A percentile compares a stretch with the other conserved stretches of the same genome.
These are phyloP conservation scores for Pholiota molesta DNA, from an alignment of 768 basidiomycete genomes.

Conservation along the genomic window DNA sequence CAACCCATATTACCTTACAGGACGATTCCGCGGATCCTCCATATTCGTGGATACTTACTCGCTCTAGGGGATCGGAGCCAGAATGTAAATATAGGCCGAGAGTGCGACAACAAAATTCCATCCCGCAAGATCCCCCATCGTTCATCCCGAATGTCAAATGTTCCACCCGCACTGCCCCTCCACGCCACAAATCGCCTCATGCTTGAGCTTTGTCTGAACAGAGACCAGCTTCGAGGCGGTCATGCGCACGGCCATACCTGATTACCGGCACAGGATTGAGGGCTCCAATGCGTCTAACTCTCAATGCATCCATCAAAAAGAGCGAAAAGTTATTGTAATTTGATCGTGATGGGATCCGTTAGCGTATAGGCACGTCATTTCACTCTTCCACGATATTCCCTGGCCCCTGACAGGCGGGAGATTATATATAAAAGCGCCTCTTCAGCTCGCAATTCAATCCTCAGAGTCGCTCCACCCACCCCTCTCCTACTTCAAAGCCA, in stretches of 20 bases:
- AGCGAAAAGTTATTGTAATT: background rate
- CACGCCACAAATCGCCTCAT: constrained; percentile 4
- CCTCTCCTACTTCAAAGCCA: background rate
- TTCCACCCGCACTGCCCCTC: constrained; percentile 5
- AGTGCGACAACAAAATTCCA: background rate
- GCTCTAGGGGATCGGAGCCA: too few species aligned
- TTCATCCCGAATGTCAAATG: constrained; percentile 19
- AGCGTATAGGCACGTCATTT: background rate
- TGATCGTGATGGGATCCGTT: background rate
- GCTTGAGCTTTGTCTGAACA: background rate
- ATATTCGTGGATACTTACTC: background rate
- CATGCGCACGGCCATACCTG: background rate
- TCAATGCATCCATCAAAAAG: background rate
- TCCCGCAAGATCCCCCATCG: constrained; percentile 2
- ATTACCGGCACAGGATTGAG: background rate
- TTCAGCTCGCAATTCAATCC: background rate
- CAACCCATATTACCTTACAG: background rate
- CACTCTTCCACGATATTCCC: constrained; percentile 3
- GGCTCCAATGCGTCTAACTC: background rate
- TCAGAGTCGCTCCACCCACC: background rate
- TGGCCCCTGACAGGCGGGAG: background rate
- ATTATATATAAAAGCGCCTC: constrained; percentile 10
- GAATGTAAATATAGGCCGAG: background rate
- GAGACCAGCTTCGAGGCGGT: constrained; percentile 5
- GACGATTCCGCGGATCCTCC: background rate